A percentile compares a stretch with the other conserved stretches of the same genome.
Evolutionary conservation across 2,329 filamentous ascomycete species (phyloP).

Genomic region (Colletotrichum spaethianum): DNA sequence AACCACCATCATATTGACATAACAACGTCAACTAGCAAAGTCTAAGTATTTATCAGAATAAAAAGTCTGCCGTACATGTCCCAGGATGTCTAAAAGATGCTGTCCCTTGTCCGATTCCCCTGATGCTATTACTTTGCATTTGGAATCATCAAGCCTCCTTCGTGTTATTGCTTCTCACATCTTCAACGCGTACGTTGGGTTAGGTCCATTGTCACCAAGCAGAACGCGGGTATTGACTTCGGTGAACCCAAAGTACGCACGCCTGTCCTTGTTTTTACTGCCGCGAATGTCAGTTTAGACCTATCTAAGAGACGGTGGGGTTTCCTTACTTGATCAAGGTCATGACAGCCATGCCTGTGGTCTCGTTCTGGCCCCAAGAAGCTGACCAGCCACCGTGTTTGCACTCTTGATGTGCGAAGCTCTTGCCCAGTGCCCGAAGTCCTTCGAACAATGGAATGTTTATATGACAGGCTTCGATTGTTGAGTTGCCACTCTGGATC

Average conservation of each 20-base stretch:
- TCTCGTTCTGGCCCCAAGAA: constrained; percentile 51
- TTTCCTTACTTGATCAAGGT: constrained; percentile 49
- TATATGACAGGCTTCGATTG: constrained; percentile 42
- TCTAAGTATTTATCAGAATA: no score
- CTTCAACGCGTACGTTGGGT: neutral
- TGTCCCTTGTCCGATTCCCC: no score
- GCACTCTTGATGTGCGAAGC: constrained; percentile 47
- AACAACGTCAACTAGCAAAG: no score
- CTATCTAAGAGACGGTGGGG: fast-evolving
- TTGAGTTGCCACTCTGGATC: constrained; percentile 4
- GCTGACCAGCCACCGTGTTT: constrained; percentile 45
- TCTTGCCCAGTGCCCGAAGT: constrained; percentile 42
- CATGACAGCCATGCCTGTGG: constrained; percentile 48
- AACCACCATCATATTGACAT: no score
- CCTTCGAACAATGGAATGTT: constrained; percentile 19
- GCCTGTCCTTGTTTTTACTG: constrained; percentile 13
- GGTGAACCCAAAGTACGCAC: constrained; percentile 37
- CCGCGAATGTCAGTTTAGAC: neutral
- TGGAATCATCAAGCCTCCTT: no score
- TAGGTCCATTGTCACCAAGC: constrained; percentile 24
- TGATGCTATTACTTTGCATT: no score
- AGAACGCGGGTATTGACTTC: constrained; percentile 27
- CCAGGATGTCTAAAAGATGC: no score
- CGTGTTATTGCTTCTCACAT: neutral
- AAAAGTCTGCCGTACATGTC: no score